These are phyloP conservation scores for Trichoderma sp. DNA, from an alignment of 2,329 filamentous ascomycete species.

Conservation along the genomic window DNA sequence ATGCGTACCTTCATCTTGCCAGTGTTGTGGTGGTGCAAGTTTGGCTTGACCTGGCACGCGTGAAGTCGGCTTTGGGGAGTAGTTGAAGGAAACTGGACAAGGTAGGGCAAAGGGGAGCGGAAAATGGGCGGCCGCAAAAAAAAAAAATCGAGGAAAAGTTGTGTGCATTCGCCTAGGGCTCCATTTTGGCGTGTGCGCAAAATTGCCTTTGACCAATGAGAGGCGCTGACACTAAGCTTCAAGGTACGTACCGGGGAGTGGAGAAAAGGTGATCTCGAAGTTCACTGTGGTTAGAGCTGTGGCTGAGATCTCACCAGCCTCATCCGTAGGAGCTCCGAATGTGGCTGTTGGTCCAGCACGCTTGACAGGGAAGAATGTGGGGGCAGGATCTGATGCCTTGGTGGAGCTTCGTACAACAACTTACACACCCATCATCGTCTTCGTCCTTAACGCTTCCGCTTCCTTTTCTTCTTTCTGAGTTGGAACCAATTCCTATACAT, in stretches of 20 bases:
- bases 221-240: not conserved
- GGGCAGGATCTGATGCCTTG: not conserved
- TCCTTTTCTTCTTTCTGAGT: too few species aligned
- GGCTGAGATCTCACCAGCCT: slow-evolving; percentile 13
- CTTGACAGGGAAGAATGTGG: not conserved
- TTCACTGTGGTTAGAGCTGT: slow-evolving; percentile 31
- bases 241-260: not conserved
- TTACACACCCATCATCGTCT: not conserved
- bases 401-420: not conserved
- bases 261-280: not conserved
- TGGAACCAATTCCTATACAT: not conserved
- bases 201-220: slow-evolving; percentile 40
- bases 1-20: slow-evolving; percentile 53
- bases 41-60: slow-evolving; percentile 47
- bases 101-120: slow-evolving; percentile 29
- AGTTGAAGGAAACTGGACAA: slow-evolving; percentile 36
- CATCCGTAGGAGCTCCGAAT: not conserved
- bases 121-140: slow-evolving; percentile 45
- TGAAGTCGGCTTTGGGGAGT: slow-evolving; percentile 41
- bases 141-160: slow-evolving; percentile 46
- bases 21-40: slow-evolving; percentile 50
- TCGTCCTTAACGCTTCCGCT: not conserved
- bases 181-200: slow-evolving; percentile 32
- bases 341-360: not conserved
- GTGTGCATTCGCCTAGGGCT: slow-evolving; percentile 46